Evolutionary conservation across 495 filamentous ascomycete species (phyloP), one percentile per base, ranked within the genome.

Genomic region (Physcia stellaris): DNA sequence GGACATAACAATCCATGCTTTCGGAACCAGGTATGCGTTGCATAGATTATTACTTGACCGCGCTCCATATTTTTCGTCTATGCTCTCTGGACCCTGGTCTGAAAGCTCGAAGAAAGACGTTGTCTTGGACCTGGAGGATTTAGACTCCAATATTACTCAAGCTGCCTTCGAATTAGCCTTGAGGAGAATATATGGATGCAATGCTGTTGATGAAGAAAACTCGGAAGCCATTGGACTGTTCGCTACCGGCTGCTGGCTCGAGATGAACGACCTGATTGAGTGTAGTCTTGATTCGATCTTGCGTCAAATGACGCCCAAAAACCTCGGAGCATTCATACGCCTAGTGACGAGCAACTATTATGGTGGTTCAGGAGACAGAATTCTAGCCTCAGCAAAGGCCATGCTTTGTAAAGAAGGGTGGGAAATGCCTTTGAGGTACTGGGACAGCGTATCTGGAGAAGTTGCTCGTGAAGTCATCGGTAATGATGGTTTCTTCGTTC

Each of bases 261-360:
- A 75, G 39, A 71, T 76, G 58, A 64, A 70, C 20, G 71, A 76
- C 39, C 53, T 76, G 27, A 59, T 73, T 12, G 66, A 76, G n/a
- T 56, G 60, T 13, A 67, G 68, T 42, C 66, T 72, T 18, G 62
- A 63, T 4, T 61, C 65, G 9, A 61, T 76, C 24, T 54, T 76
- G 6, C 60, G 68, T 19, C 68, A 72, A 40, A 64, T 76, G 60
- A 57, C 41, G 24, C 62, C 68, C 1, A 49, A 50, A 7, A 68
- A 56, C 13, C 57, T 76, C 11, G 53, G 59, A 4, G 47, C 57
- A 10, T 46, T 71, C 3, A 66, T 76, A 24, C 58, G 56, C 19
- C 55, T 76, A n/a, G 73, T 76, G 24, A 71, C 70, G 0, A 58
- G 50, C 20, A 76, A 71, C 39, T 76, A 74, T 49, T 76, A 76